Evolutionary conservation across 441 rosid genomes (phyloP), one percentile per base, ranked within the genome.

Genomic region (Arabidopsis hybrid): DNA sequence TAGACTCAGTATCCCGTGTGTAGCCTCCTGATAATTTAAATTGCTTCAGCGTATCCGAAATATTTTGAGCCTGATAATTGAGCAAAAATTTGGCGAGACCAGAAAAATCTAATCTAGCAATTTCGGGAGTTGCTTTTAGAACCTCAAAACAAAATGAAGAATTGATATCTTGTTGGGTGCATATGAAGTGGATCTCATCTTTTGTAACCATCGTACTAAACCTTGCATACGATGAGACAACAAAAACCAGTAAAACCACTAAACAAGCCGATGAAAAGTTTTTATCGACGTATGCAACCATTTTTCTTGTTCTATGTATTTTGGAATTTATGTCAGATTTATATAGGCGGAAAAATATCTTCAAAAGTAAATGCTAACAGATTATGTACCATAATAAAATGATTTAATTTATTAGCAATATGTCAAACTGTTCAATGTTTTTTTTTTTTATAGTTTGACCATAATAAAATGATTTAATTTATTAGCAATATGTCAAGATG

Each of bases 221-320:
- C 5, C 50, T 66, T 66, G 14, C 71, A 52, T 38, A 5, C 21
- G 71, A 51, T 51, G 38, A 39, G 38, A 52, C 61, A 13, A 67
- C 11, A 38, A 26, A 31, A 46, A 64, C 1, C 11, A 18, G 13
- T 50, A 36, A 18, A 51, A 36, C 36, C 2, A 51, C 0, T 1
- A 65, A 6, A 18, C 12, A 13, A 65, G 29, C 21, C 18, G 21
- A 1, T 3, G 7, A 17, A 18, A 65, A 7, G 8, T 21, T 51
- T 7, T 21, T 35, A 7, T 17, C 16, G 3, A 31, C 1, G 29
- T 46, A 64, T 46, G 6, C 43, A 18, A 18, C 21, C 68, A 14
- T 64, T 31, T 63, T 45, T 21, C 2, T 85, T 83, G 8, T 78
- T 70, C 0, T 18, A 18, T 18, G 21, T 18, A 1, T 18, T 18